Conservation (phyloP, 2,329 filamentous ascomycete genomes). For the Chrysosporium queenslandicum region DNA sequence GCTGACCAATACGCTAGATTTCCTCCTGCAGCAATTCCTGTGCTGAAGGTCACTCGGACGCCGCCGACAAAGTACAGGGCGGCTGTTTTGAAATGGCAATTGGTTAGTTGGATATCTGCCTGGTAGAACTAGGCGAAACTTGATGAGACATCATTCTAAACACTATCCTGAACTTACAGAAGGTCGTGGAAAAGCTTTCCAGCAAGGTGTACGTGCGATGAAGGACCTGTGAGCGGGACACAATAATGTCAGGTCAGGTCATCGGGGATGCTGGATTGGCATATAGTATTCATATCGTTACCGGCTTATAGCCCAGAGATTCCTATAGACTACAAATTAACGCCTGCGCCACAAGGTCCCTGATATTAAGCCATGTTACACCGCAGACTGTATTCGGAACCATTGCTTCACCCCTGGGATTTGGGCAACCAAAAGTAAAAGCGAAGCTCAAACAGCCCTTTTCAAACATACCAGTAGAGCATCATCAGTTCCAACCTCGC, state of each 20-base stretch:
- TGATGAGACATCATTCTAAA: no score
- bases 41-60: constrained; percentile 52
- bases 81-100: constrained; percentile 33
- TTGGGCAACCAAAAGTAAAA: no score
- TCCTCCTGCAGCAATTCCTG: constrained; percentile 51
- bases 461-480: constrained; percentile 32
- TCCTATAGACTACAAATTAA: constrained; percentile 29
- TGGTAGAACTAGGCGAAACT: no score
- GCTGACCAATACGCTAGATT: constrained; percentile 51
- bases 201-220: constrained; percentile 49
- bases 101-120: not conserved
- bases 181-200: constrained; percentile 51
- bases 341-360: no score
- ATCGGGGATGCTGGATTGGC: not conserved
- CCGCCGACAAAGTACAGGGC: constrained; percentile 53
- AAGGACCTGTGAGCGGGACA: constrained; percentile 37
- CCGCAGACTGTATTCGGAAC: no score
- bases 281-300: constrained; percentile 26
- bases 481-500: constrained; percentile 22
- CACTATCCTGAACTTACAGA: constrained; percentile 41
- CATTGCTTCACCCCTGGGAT: no score
- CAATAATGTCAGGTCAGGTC: constrained; percentile 15
- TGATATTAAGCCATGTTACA: no score
- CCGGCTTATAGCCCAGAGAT: constrained; percentile 48
- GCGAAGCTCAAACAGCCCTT: no score